phyloP scores from a whole-genome alignment of 345 rosid species.

The Stellera chamaejasme region DNA sequence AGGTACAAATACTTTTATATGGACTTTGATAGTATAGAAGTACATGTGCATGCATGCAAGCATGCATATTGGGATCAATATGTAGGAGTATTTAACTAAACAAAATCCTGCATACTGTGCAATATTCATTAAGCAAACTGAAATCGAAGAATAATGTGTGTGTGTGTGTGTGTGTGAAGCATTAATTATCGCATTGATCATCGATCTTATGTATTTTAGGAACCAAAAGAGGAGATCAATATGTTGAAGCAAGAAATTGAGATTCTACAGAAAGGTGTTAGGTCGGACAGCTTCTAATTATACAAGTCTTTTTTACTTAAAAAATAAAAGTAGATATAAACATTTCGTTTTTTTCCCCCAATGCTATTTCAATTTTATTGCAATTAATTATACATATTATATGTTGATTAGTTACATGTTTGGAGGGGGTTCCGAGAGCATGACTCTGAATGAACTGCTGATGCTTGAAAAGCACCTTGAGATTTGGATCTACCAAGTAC shows the following conservation, averaged over 20 bases:
- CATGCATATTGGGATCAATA: too few species aligned
- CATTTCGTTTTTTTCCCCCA: too few species aligned
- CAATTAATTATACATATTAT: too few species aligned
- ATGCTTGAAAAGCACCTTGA: slow-evolving; percentile 85
- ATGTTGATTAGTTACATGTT: slow-evolving; percentile 45
- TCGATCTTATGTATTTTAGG: slow-evolving; percentile 20
- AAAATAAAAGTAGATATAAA: too few species aligned
- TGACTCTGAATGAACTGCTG: slow-evolving; percentile 65
- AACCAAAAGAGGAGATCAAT: slow-evolving; percentile 49
- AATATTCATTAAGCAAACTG: too few species aligned
- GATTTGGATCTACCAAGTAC: slow-evolving; percentile 70
- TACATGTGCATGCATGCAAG: background rate
- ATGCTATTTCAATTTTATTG: too few species aligned
- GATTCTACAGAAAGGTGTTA: slow-evolving; percentile 59
- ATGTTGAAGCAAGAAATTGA: slow-evolving; percentile 72
- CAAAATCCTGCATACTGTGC: too few species aligned
- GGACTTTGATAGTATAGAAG: background rate
- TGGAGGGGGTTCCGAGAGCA: slow-evolving; percentile 63
- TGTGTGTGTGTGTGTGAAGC: background rate
- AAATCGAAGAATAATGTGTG: background rate
- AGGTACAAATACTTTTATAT: too few species aligned
- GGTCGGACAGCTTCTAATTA: slow-evolving; percentile 16
- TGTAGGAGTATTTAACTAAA: background rate
- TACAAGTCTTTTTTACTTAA: too few species aligned
- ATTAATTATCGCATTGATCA: background rate